Conservation (phyloP, 164 flowering plant species). For the Houttuynia cordata region DNA sequence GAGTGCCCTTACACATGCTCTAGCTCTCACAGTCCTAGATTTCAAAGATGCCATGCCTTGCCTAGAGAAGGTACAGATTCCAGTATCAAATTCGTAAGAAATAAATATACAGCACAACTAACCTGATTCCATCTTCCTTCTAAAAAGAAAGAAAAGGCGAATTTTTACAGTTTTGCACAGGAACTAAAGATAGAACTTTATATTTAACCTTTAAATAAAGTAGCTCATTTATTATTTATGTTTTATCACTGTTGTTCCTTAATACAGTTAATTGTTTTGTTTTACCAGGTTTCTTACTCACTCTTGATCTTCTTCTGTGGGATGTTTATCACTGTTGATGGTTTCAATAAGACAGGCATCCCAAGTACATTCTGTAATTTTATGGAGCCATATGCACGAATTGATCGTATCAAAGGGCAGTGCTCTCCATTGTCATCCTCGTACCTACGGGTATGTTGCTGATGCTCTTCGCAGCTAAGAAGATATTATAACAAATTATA, state of each 20-base stretch:
- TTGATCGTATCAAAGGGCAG: slow-evolving; percentile 32
- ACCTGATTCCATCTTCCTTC: too few species aligned
- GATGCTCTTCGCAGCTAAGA: neutral
- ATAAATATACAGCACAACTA: neutral
- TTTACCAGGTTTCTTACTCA: slow-evolving; percentile 47
- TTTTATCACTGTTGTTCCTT: too few species aligned
- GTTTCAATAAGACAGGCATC: slow-evolving; percentile 56
- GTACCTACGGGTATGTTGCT: slow-evolving; percentile 21
- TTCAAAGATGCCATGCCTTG: slow-evolving; percentile 79
- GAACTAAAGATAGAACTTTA: neutral
- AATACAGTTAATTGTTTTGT: neutral
- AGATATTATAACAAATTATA: too few species aligned
- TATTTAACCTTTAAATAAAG: neutral
- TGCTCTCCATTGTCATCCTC: slow-evolving; percentile 40
- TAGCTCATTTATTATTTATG: neutral
- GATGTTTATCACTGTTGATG: slow-evolving; percentile 64
- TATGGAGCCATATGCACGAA: slow-evolving; percentile 44
- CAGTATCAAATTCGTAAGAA: neutral
- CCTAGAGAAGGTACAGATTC: slow-evolving; percentile 59
- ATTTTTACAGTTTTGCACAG: neutral
- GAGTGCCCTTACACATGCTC: slow-evolving; percentile 85
- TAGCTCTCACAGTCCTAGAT: slow-evolving; percentile 80
- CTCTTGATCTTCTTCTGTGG: slow-evolving; percentile 59
- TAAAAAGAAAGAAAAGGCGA: too few species aligned
- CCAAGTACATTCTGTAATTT: slow-evolving; percentile 44